Percentiles rank a stretch among this genome's conserved stretches.
Conservation (phyloP, 352 stramenopile genomes). For the Phytophthora brassicae region DNA sequence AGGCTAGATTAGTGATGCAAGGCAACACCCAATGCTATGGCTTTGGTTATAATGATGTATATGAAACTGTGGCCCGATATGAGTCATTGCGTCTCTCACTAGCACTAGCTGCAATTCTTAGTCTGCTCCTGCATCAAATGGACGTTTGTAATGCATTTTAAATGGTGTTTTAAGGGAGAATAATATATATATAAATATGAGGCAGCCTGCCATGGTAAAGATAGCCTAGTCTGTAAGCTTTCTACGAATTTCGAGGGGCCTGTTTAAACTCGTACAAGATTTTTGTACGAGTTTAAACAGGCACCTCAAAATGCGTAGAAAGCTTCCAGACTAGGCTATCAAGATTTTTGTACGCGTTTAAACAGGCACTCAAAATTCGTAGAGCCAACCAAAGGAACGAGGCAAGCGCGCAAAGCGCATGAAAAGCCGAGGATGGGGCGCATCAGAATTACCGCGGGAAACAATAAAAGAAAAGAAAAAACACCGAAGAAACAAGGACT, state of each 20-base stretch:
- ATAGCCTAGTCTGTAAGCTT: conserved; percentile 4
- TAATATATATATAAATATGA: conserved; percentile 15
- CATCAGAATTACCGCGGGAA: too few species aligned
- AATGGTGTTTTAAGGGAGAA: conserved; percentile 7
- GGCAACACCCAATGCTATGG: conserved; percentile 7
- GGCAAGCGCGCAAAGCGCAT: too few species aligned
- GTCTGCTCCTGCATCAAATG: neutral
- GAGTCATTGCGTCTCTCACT: conserved; percentile 2
- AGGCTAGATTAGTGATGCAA: neutral
- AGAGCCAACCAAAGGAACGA: too few species aligned
- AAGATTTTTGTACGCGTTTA: too few species aligned
- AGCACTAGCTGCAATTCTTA: neutral
- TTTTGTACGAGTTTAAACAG: conserved; percentile 9
- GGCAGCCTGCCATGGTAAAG: neutral
- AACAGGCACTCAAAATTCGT: too few species aligned
- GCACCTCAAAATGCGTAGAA: too few species aligned
- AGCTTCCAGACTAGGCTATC: too few species aligned
- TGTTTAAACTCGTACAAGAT: conserved; percentile 11
- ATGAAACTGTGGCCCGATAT: conserved; percentile 6
- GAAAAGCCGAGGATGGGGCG: too few species aligned
- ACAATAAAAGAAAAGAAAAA: too few species aligned
- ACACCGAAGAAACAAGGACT: too few species aligned
- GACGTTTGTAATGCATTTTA: conserved; percentile 6
- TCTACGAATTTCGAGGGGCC: conserved; percentile 10
- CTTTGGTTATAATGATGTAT: conserved; percentile 10